Percentiles rank a stretch among this genome's conserved stretches.
These are phyloP conservation scores for Ustilago tritici DNA, from an alignment of 1,284 basidiomycete genomes.

Conservation along the genomic window DNA sequence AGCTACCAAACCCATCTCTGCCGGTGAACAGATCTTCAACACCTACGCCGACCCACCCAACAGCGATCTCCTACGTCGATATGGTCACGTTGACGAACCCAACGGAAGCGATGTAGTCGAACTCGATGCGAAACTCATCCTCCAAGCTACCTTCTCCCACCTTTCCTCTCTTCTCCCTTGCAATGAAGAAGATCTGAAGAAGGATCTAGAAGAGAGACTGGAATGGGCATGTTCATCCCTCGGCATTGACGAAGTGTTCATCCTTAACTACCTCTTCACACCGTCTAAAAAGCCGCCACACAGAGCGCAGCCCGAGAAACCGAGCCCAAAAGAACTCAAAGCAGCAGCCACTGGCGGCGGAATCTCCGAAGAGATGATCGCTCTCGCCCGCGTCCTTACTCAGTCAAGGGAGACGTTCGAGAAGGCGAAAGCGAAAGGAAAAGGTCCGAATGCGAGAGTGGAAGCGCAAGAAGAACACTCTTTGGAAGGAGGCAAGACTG, in stretches of 20 bases:
- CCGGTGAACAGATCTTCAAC: slow-evolving; percentile 90
- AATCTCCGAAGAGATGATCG: slow-evolving; percentile 77
- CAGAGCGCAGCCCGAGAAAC: slow-evolving; percentile 37
- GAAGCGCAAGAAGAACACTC: slow-evolving; percentile 70
- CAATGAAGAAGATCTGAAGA: slow-evolving; percentile 18
- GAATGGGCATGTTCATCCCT: slow-evolving; percentile 61
- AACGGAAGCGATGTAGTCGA: slow-evolving; percentile 91
- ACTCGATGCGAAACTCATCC: slow-evolving; percentile 81
- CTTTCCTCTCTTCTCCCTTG: slow-evolving; percentile 13
- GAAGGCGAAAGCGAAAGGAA: slow-evolving; percentile 77
- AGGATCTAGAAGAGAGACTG: slow-evolving; percentile 43
- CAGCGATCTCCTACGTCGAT: slow-evolving; percentile 90
- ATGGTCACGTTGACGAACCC: slow-evolving; percentile 90
- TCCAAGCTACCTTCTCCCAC: slow-evolving; percentile 70
- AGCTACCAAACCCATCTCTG: slow-evolving; percentile 79
- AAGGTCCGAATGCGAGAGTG: slow-evolving; percentile 81
- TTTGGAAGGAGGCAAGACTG: slow-evolving; percentile 9
- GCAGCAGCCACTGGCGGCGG: slow-evolving; percentile 72
- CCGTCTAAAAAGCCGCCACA: slow-evolving; percentile 48
- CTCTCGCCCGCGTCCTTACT: slow-evolving; percentile 79
- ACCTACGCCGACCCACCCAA: slow-evolving; percentile 96
- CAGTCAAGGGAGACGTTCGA: slow-evolving; percentile 77
- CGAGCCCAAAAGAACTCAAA: slow-evolving; percentile 40
- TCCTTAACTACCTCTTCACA: slow-evolving; percentile 62
- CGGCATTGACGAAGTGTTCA: slow-evolving; percentile 63